Conservation (phyloP, 257 asterid genomes). For the Scutellaria barbata region DNA sequence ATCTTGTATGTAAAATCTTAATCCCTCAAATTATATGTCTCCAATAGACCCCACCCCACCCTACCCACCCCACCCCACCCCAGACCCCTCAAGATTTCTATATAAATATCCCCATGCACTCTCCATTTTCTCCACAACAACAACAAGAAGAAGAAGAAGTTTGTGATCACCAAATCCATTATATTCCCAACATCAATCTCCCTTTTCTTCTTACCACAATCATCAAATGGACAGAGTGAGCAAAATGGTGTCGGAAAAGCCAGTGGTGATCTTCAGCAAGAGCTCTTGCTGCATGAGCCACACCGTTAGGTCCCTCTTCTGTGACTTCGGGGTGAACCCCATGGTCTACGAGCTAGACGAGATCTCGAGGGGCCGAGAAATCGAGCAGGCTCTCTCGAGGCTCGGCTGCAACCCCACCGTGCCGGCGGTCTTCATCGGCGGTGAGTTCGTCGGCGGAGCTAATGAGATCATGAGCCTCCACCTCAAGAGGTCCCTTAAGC, state of each 20-base stretch:
- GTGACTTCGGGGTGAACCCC: conserved; percentile 50
- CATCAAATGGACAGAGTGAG: conserved; percentile 41
- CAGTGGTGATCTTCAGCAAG: conserved; percentile 60
- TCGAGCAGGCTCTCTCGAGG: conserved; percentile 51
- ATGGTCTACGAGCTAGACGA: conserved; percentile 55
- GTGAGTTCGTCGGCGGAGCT: conserved; percentile 56
- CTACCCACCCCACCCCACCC: conserved; percentile 24
- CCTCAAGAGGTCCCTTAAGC: conserved; percentile 48
- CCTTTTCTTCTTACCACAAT: background rate
- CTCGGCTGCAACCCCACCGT: conserved; percentile 56
- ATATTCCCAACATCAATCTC: background rate
- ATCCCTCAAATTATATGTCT: conserved; percentile 15
- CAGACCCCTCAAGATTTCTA: conserved; percentile 29
- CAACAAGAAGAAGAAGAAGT: background rate
- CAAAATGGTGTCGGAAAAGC: conserved; percentile 51
- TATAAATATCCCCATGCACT: conserved; percentile 45
- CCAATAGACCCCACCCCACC: background rate
- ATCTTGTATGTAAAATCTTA: background rate
- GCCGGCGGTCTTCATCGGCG: conserved; percentile 59
- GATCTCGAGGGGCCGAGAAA: conserved; percentile 44
- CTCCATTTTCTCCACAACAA: conserved; percentile 46
- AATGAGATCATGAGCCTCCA: conserved; percentile 61
- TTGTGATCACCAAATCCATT: background rate
- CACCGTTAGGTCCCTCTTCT: conserved; percentile 44
- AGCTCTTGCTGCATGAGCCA: conserved; percentile 62